Evolutionary conservation across 108 stramenopile species (phyloP).

Genomic region (Tribonema minus): DNA sequence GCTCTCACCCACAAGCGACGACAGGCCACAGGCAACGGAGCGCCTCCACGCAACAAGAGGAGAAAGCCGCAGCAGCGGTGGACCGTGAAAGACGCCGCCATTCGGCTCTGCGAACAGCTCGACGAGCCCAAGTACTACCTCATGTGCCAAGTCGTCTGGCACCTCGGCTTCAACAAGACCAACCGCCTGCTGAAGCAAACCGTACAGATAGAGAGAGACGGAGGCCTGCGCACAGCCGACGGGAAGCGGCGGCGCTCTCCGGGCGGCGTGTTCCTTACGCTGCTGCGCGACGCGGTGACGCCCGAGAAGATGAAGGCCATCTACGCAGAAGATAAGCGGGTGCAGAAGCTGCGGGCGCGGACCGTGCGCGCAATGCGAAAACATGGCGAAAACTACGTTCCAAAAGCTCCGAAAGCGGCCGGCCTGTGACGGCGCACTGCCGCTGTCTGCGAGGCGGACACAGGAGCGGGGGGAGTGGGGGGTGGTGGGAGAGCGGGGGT

Average conservation of each 20-base stretch:
- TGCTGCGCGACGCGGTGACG: constrained; percentile 16
- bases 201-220: not conserved
- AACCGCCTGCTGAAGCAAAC: constrained; percentile 6
- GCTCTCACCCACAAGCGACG: too few species aligned
- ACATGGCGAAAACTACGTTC: too few species aligned
- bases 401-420: too few species aligned
- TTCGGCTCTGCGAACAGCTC: constrained; percentile 16
- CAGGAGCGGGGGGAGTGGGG: not conserved
- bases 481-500: not conserved
- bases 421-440: too few species aligned
- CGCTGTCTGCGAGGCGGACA: too few species aligned
- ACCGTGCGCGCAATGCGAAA: not conserved
- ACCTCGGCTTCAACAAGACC: constrained; percentile 33
- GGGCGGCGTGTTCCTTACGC: constrained; percentile 41
- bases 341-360: constrained; percentile 1
- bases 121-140: constrained; percentile 42
- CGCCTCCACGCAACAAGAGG: not conserved
- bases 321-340: constrained; percentile 34
- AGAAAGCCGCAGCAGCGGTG: not conserved
- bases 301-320: constrained; percentile 28
- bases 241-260: constrained; percentile 10
- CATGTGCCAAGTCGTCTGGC: constrained; percentile 34
- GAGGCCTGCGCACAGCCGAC: constrained; percentile 40
- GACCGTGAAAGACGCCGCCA: constrained; percentile 32
- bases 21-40: not conserved